Conservation (phyloP, 495 filamentous ascomycete genomes). For the Hypoxylon trugodes region DNA sequence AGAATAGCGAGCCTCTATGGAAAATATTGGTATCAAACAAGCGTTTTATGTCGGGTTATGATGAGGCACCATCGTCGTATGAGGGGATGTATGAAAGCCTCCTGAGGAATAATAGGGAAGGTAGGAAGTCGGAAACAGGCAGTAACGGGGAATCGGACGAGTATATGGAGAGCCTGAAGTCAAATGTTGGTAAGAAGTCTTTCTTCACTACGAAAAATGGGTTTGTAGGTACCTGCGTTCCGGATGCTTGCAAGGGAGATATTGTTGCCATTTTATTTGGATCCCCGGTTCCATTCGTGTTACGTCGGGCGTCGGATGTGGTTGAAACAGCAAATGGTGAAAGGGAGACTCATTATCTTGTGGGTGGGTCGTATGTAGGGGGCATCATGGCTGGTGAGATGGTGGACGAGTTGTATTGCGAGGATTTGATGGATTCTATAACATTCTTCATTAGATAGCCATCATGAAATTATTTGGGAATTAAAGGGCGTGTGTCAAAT, state of each 20-base stretch:
- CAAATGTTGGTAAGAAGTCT: neutral
- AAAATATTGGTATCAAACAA: constrained; percentile 8
- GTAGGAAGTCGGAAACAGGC: neutral
- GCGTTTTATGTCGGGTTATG: neutral
- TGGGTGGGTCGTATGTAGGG: constrained; percentile 18
- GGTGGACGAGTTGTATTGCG: constrained; percentile 23
- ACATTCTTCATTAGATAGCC: constrained; percentile 18
- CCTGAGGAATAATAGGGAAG: neutral
- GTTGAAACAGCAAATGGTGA: neutral
- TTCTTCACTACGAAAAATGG: constrained; percentile 22
- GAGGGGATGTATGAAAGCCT: constrained; percentile 4
- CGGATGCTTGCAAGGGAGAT: constrained; percentile 14
- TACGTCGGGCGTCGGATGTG: neutral
- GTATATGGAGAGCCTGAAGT: neutral
- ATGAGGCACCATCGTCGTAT: constrained; percentile 4
- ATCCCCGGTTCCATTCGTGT: constrained; percentile 15
- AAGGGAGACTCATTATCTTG: neutral
- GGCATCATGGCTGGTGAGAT: constrained; percentile 27
- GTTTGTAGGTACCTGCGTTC: constrained; percentile 22
- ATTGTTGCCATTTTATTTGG: constrained; percentile 17
- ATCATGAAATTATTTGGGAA: no score
- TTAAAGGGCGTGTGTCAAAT: no score
- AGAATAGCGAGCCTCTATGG: constrained; percentile 6
- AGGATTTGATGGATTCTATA: constrained; percentile 27
- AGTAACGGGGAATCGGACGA: neutral